Evolutionary conservation across 441 rosid genomes (phyloP), one percentile per base, ranked within the genome.

Genomic region (Brassica balearica): DNA sequence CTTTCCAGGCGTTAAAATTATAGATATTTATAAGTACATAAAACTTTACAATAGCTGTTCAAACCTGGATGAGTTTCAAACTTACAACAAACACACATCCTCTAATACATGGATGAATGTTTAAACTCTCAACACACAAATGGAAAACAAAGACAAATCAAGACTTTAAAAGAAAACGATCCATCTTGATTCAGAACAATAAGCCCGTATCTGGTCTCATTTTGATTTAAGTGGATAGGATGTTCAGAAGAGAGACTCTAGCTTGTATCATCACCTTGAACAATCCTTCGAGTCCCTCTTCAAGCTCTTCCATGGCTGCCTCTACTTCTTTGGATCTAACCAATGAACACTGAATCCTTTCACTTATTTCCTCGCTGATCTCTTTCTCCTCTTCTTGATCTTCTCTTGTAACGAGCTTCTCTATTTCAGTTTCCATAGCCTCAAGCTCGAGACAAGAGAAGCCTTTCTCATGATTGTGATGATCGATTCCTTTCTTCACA

Each of bases 211-310:
- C 36, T 58, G 22, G 11, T 38, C 38, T 34, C 59, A 36, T 48
- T 51, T 38, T 68, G 7, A n/a, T 20, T 64, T 77, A 84, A 2
- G 80, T 78, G 64, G 95, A 88, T 29, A 87, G 66, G 27, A 88
- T 73, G 62, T 92, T 92, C 8, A 90, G 53, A 43, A 90, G 83
- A 72, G 91, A 80, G 48, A 80, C 82, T 32, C 82, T 75, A 69
- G 79, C 68, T 75, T 80, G 79, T 23, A 89, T 86, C 72, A 88
- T 78, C 25, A 82, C 81, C 84, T 87, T 89, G 67, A 86, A 89
- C 85, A 89, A 66, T 48, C 87, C 72, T 48, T 92, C 92, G 69
- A 84, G 73, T 3, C 75, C 88, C 69, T 87, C 82, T 77, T 92
- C 92, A 66, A 88, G 38, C 68, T 77, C 88, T 76, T 85, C 86